Evolutionary conservation across 495 filamentous ascomycete species (phyloP), one percentile per base, ranked within the genome.

Genomic region (Hypoxylon cercidicola): DNA sequence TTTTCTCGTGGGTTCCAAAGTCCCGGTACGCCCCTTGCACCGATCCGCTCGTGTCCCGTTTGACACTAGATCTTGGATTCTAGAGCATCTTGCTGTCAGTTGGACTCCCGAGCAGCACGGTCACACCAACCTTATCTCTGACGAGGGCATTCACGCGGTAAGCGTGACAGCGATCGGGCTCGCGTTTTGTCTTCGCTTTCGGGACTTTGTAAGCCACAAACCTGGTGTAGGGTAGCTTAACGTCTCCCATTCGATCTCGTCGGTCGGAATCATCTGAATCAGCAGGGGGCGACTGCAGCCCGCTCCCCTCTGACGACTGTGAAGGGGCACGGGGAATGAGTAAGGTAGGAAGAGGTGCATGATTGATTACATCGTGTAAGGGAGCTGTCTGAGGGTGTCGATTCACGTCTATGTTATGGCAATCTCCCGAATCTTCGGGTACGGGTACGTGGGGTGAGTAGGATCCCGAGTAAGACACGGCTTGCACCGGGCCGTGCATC

Each of bases 131-230:
- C 40, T 61, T 53, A 19, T 61, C 58, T 10, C 53, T 53, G 9
- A 61, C 43, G 49, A 61, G 58, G 30, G 49, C 58, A n/a, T 61
- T 20, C 1, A 39, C 58, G 28, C 58, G 58, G 45, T 45, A 61
- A 54, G 48, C 48, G 20, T 49, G 48, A 30, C 49, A 40, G 12
- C 48, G 21, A 6, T 39, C n/a, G 19, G 28, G 16, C 15, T 61
- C 30, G 16, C 58, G 30, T 39, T 47, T 53, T 47, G 41, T 10
- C 13, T 54, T 61, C 40, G 16, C 20, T 15, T 47, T 61, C 10
- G 39, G 48, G 39, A 8, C 49, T 28, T 35, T 61, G 49, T 61
- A 61, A 19, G 58, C 47, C 13, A 61, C 58, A 39, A 61, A 28
- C 9, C 34, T 46, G 20, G 53, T 40, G 30, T n/a, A 30, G 15